Base-by-base conservation (phyloP, 345 rosid species). In the Rubroshorea leprosula region DNA sequence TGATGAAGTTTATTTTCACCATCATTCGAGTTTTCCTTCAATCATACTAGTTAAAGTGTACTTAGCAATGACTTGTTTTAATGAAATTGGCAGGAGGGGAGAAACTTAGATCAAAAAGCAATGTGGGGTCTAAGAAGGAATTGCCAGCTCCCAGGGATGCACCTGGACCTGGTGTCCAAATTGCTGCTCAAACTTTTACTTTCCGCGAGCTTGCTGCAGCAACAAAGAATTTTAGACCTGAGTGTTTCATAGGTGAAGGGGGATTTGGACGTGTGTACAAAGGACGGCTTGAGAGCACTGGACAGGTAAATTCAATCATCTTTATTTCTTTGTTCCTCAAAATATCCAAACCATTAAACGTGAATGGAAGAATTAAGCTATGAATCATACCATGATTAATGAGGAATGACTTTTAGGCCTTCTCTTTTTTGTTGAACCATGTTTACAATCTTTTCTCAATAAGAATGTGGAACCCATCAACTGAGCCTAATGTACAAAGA, bases 221-320 rank as follows among this genome's bases (percentile, higher is more conserved):
- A 5, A 89, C 99, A 31, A 80, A 79, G 72, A 85, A 93, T 82
- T 89, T 93, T 66, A 80, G 82, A 69, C 88, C 85, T 0, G 99
- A 93, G 60, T 83, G 83, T 54, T 93, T 89, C 76, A 51, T 93
- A 60, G 99, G 99, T 5, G 99, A 93, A 87, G 99, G 99, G 48
- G 96, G 99, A 39, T 93, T 93, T 21, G 99, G 99, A 11, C 93
- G 81, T 53, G 99, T 93, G 20, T 87, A 93, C 76, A 93, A 83
- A 65, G 99, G 99, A 17, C 68, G 66, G 24, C 94, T 93, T 26
- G 97, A 89, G 68, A 83, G 77, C 79, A 89, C 96, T 41, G 90
- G 90, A 65, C 99, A 93, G 94, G 99, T 93, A 77, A 72, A 56
- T 54, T 60, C 27, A 35, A 35, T 62, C 41, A 35, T 6, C 12